Percentiles rank a stretch among this genome's conserved stretches.
phyloP scores from a whole-genome alignment of 1,139 yeast genomes.

The Martiniozyma asiatica region DNA sequence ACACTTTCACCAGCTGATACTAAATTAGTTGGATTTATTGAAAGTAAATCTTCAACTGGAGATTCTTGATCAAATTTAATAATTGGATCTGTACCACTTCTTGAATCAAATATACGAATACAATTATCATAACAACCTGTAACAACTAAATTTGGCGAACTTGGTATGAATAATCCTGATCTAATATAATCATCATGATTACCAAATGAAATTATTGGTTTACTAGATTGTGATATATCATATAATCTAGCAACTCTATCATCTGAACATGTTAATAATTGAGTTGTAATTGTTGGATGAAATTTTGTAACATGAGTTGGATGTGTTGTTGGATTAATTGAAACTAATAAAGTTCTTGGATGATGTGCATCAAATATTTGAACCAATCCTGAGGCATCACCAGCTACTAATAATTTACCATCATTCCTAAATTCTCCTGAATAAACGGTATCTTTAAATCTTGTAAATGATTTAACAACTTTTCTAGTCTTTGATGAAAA shows the following conservation, averaged over 20 bases:
- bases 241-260: constrained; percentile 78
- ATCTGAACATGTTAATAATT: constrained; percentile 80
- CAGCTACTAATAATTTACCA: constrained; percentile 74
- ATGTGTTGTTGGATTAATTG: constrained; percentile 69
- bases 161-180: constrained; percentile 60
- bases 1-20: constrained; percentile 81
- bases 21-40: constrained; percentile 67
- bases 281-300: constrained; percentile 61
- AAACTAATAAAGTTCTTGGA: constrained; percentile 68
- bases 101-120: constrained; percentile 77
- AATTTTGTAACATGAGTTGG: constrained; percentile 94
- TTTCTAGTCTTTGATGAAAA: constrained; percentile 89
- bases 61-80: constrained; percentile 42
- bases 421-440: constrained; percentile 75
- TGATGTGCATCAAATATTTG: constrained; percentile 67
- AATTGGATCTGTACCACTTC: constrained; percentile 39
- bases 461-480: constrained; percentile 74
- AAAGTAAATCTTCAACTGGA: constrained; percentile 86
- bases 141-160: constrained; percentile 62
- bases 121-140: constrained; percentile 92
- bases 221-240: constrained; percentile 70
- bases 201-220: constrained; percentile 54
- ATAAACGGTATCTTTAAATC: constrained; percentile 87
- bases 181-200: constrained; percentile 87
- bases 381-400: constrained; percentile 80